Percentiles rank a stretch among this genome's conserved stretches.
Evolutionary conservation across 129 eudicot genomes (phyloP).

Genomic region (Tanacetum coccineum): DNA sequence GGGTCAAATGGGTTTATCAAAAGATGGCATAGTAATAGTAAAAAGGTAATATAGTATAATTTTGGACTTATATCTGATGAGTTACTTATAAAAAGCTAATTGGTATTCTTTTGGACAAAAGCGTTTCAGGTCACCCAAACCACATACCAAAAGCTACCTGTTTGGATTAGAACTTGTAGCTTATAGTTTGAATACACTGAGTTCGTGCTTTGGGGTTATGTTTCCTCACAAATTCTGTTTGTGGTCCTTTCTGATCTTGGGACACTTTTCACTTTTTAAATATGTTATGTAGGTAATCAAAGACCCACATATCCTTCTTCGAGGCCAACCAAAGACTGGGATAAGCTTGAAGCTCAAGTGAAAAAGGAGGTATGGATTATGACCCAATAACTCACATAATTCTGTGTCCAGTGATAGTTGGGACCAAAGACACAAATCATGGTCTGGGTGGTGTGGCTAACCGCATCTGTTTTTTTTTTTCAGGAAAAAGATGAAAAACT

Average conservation of each 20-base stretch:
- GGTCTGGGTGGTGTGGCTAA: slow-evolving; percentile 1
- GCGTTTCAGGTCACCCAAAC: no score
- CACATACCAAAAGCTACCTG: no score
- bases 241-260: neutral
- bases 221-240: neutral
- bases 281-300: slow-evolving; percentile 38
- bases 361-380: slow-evolving; percentile 64
- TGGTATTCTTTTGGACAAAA: no score
- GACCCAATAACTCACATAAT: neutral
- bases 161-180: neutral
- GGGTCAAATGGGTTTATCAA: no score
- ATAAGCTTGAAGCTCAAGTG: slow-evolving; percentile 89
- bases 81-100: no score
- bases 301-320: slow-evolving; percentile 85
- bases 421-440: neutral
- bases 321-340: slow-evolving; percentile 74
- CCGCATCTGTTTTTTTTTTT: neutral
- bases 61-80: no score
- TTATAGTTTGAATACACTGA: neutral
- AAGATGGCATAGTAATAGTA: no score
- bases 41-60: no score
- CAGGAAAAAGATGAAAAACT: slow-evolving; percentile 99
- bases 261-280: no score
- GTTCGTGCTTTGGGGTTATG: neutral
- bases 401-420: neutral